Evolutionary conservation across 805 yeast genomes (phyloP).

Genomic region (Ogataea henricii): DNA sequence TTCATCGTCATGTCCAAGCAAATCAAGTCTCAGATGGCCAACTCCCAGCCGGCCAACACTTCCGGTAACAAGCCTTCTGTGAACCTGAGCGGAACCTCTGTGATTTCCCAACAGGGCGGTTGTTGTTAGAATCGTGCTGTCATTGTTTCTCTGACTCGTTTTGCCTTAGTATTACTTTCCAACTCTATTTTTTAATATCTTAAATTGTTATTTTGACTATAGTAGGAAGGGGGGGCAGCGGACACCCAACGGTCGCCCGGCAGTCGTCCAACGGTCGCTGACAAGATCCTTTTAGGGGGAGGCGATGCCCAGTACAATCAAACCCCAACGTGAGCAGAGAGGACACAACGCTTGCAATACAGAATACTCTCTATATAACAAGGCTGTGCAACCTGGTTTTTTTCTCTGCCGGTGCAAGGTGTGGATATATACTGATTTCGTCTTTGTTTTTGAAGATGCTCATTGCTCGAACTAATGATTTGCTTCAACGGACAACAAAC

Average conservation of each 20-base stretch:
- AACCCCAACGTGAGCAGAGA: too few species aligned
- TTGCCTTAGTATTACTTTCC: neutral
- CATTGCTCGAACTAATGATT: too few species aligned
- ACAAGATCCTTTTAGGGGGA: too few species aligned
- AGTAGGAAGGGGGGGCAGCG: neutral
- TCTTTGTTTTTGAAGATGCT: neutral
- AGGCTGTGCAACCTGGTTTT: too few species aligned
- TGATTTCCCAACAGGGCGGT: conserved; percentile 44
- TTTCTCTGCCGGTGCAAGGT: too few species aligned
- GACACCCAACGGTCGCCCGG: too few species aligned
- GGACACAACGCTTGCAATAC: too few species aligned
- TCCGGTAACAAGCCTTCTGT: conserved; percentile 59
- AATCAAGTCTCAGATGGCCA: conserved; percentile 93
- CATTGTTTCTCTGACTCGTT: neutral
- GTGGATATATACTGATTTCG: neutral
- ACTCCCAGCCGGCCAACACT: conserved; percentile 46
- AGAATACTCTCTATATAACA: neutral
- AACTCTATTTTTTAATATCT: conserved; percentile 2
- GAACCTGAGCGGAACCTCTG: conserved; percentile 70
- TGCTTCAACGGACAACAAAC: too few species aligned
- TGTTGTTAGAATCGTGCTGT: conserved; percentile 42
- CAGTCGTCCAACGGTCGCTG: too few species aligned
- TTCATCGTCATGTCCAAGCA: conserved; percentile 98
- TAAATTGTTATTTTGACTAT: neutral
- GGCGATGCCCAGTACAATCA: too few species aligned